These are phyloP conservation scores for Wallacemonas rigidus DNA, from an alignment of 208 protist species.

Conservation along the genomic window DNA sequence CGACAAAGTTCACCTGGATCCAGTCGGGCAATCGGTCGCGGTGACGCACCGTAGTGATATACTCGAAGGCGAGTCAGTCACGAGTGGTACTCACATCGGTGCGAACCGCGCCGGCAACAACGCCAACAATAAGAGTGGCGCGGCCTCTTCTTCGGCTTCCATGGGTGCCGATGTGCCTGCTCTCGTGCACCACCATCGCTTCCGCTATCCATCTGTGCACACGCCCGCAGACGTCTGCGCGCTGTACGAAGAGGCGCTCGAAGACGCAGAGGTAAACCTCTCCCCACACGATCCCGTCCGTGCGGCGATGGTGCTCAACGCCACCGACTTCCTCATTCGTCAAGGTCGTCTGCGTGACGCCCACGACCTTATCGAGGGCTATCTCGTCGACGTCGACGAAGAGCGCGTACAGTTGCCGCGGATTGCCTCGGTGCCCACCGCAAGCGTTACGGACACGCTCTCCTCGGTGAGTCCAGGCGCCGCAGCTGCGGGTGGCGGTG, in stretches of 20 bases:
- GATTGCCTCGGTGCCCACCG: slow-evolving; percentile 10
- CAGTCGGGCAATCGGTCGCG: background rate
- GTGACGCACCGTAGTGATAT: background rate
- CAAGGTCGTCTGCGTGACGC: slow-evolving; percentile 24
- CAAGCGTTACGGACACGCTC: slow-evolving; percentile 22
- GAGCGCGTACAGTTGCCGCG: slow-evolving; percentile 57
- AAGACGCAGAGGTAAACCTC: slow-evolving; percentile 70
- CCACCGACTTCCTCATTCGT: slow-evolving; percentile 60
- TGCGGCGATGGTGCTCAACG: slow-evolving; percentile 81
- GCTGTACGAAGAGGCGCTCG: slow-evolving; percentile 61
- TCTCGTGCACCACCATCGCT: slow-evolving; percentile 66
- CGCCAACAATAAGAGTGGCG: background rate
- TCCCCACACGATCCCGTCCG: slow-evolving; percentile 84
- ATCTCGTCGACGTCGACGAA: slow-evolving; percentile 70
- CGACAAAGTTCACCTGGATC: background rate
- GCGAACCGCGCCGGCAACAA: background rate
- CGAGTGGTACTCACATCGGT: no score
- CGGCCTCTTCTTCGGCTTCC: background rate
- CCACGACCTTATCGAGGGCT: slow-evolving; percentile 46
- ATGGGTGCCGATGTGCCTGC: slow-evolving; percentile 22
- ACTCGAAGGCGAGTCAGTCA: background rate
- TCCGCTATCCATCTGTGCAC: slow-evolving; percentile 66
- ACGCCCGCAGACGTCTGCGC: slow-evolving; percentile 54
- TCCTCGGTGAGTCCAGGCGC: background rate
- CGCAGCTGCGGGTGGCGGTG: background rate